phyloP scores from a whole-genome alignment of 306 rosid species.

The Prunus mira region DNA sequence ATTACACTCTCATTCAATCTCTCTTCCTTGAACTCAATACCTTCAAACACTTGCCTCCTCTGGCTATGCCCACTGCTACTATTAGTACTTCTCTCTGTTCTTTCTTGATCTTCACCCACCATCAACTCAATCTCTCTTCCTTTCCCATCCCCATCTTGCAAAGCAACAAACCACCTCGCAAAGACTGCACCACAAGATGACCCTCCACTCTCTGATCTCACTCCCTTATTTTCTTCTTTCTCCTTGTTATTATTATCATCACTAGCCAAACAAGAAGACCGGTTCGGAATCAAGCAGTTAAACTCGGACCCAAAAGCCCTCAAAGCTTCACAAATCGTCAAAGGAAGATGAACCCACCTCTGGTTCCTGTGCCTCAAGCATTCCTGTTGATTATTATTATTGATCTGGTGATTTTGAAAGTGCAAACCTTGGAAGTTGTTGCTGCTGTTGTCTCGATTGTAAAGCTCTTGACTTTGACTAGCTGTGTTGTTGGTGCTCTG shows the following conservation, averaged over 20 bases:
- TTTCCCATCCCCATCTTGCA: slow-evolving; percentile 65
- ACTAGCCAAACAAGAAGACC: slow-evolving; percentile 54
- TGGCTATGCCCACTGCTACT: slow-evolving; percentile 32
- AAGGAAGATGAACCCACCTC: slow-evolving; percentile 86
- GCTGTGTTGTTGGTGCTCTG: not conserved
- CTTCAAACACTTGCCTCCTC: slow-evolving; percentile 73
- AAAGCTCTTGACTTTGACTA: not conserved
- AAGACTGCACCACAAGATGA: slow-evolving; percentile 61
- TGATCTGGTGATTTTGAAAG: slow-evolving; percentile 36
- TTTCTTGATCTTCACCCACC: slow-evolving; percentile 32
- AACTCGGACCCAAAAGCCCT: slow-evolving; percentile 66
- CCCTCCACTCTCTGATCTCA: slow-evolving; percentile 35
- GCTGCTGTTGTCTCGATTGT: not conserved
- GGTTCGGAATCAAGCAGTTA: slow-evolving; percentile 81
- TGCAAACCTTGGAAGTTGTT: slow-evolving; percentile 15
- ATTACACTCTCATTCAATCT: slow-evolving; percentile 12
- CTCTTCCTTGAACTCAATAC: slow-evolving; percentile 56
- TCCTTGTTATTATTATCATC: slow-evolving; percentile 30
- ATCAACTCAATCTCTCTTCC: slow-evolving; percentile 63
- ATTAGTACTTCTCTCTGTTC: slow-evolving; percentile 2
- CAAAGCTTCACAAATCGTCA: slow-evolving; percentile 85
- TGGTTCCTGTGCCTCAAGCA: slow-evolving; percentile 61
- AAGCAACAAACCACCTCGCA: slow-evolving; percentile 75
- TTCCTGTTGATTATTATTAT: slow-evolving; percentile 34
- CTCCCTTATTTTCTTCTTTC: slow-evolving; percentile 36